Base-by-base conservation (phyloP, 208 protist species). In the Paratrypanosoma confusum region DNA sequence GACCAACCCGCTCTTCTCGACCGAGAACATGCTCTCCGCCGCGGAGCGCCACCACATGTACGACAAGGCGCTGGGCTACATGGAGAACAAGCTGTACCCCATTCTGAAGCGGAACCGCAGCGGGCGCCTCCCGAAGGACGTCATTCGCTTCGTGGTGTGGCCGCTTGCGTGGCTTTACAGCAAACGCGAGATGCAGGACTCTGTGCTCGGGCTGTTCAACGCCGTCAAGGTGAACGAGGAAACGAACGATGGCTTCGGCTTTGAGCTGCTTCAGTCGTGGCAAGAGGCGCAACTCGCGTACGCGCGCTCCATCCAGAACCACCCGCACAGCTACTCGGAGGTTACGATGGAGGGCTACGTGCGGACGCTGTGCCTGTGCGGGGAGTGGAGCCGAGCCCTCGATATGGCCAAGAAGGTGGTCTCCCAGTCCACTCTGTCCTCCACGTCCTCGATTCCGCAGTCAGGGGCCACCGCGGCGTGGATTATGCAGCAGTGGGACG, bases 151-250 rank as follows among this genome's bases (percentile, higher is more conserved):
- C 45, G 61, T 80, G 33, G 73, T 90, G 23, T 81, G 76, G 53
- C 84, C 84, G 14, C 60, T 93, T 41, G 84, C 81, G 24, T 86
- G 75, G 78, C 56, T 90, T 22, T 93, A 93, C 60, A 85, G 77
- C 45, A 76, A 87, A 45, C 78, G 77, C 41, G 84, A 88, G 57
- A 93, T 90, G 81, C 84, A 93, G 39, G 80, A 89, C 64, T 85
- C 81, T 38, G 81, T 93, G 25, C 75, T 90, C 8, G 84, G 84
- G 6, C 66, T 93, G 34, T 93, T 93, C 56, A 54, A 64, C 17
- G 70, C 78, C 3, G 80, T 90, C 11, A 73, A 70, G 33, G 90
- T 87, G 58, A 56, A 81, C 36, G 67, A 57, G 16, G 72, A 88
- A 46, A 61, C 75, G 56, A 78, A 80, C 44, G 78, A 81, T 34